phyloP scores from a whole-genome alignment of 441 rosid species.

The Biscutella auriculata region DNA sequence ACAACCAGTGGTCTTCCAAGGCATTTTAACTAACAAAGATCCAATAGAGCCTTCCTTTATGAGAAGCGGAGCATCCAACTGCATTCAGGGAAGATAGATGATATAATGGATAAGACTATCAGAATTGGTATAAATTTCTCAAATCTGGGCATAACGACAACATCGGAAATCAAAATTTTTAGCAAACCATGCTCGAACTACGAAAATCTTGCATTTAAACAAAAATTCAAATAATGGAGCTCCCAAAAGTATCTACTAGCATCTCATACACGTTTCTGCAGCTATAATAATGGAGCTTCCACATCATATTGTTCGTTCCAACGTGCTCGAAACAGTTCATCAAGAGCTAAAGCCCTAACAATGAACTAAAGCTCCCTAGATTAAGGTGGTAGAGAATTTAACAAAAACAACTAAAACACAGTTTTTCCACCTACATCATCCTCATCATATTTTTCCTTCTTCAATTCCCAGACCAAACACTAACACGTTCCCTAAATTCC shows the following conservation, averaged over 20 bases:
- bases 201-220: background rate
- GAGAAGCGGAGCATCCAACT: slow-evolving; percentile 59
- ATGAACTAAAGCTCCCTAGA: background rate
- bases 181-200: background rate
- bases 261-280: background rate
- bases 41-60: slow-evolving; percentile 97
- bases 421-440: background rate
- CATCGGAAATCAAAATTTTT: background rate
- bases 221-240: background rate
- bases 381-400: background rate
- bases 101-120: background rate
- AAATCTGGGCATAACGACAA: background rate
- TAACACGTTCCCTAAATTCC: background rate
- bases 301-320: background rate
- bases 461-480: background rate
- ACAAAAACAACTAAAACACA: background rate
- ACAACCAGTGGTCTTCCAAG: slow-evolving; percentile 75
- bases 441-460: background rate
- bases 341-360: background rate
- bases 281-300: background rate
- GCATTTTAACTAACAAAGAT: slow-evolving; percentile 70
- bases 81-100: slow-evolving; percentile 15
- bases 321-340: background rate
- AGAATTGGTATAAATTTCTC: background rate
- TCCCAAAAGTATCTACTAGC: background rate